phyloP scores from a whole-genome alignment of 257 asterid genomes.

The Solanum appendiculatum region DNA sequence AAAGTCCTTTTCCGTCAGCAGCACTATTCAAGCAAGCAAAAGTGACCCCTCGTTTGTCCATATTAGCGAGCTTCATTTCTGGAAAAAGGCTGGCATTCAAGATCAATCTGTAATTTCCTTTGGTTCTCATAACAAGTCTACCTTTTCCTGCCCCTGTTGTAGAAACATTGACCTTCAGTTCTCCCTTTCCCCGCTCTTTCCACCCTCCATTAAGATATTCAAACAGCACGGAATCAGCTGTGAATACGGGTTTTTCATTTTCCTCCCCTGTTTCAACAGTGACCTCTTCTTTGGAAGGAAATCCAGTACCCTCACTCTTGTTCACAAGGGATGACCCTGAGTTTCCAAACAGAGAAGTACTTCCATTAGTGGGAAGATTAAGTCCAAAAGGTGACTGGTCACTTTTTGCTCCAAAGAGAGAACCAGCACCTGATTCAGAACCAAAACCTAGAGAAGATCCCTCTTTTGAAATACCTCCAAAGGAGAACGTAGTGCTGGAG shows the following conservation, averaged over 20 bases:
- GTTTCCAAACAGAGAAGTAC: constrained; percentile 37
- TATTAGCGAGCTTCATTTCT: constrained; percentile 77
- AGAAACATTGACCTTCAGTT: constrained; percentile 63
- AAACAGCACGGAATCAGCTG: constrained; percentile 65
- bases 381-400: neutral
- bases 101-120: constrained; percentile 77
- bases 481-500: constrained; percentile 62
- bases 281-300: constrained; percentile 54
- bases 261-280: constrained; percentile 75
- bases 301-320: constrained; percentile 32
- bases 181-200: constrained; percentile 98
- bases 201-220: constrained; percentile 65
- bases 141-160: constrained; percentile 48
- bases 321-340: constrained; percentile 14
- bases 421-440: neutral
- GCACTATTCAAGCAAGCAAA: constrained; percentile 83
- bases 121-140: constrained; percentile 80
- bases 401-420: neutral
- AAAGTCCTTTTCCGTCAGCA: constrained; percentile 62
- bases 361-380: constrained; percentile 18
- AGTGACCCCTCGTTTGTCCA: constrained; percentile 90
- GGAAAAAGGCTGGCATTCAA: constrained; percentile 82
- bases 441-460: constrained; percentile 17
- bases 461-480: constrained; percentile 56
- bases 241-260: constrained; percentile 52